phyloP scores from a whole-genome alignment of 257 asterid species.

The Datura wrightii region DNA sequence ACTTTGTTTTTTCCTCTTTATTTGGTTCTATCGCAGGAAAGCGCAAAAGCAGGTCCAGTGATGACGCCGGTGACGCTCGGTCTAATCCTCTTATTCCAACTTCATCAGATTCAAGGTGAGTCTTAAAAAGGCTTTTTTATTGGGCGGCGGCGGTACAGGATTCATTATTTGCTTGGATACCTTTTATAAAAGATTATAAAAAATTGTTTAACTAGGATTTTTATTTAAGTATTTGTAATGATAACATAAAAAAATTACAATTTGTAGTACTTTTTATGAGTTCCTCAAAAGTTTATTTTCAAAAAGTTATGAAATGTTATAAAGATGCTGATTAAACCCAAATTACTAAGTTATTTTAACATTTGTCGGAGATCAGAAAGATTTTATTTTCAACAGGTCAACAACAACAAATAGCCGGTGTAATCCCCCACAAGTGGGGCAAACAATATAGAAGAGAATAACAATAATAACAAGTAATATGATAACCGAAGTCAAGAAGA shows the following conservation, averaged over 20 bases:
- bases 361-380: background rate
- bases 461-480: too few relatives aligned
- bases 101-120: slow-evolving; percentile 68
- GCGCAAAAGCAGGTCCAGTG: slow-evolving; percentile 74
- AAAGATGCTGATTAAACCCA: background rate
- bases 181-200: background rate
- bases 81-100: slow-evolving; percentile 75
- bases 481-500: too few relatives aligned
- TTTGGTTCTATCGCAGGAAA: slow-evolving; percentile 55
- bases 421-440: too few relatives aligned
- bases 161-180: background rate
- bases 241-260: background rate
- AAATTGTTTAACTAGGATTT: background rate
- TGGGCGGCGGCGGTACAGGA: background rate
- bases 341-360: background rate
- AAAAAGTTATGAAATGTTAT: background rate
- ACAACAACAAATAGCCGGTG: too few relatives aligned
- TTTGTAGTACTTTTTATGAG: background rate
- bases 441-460: too few relatives aligned
- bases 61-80: slow-evolving; percentile 50
- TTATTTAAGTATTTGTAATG: background rate
- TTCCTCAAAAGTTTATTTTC: background rate
- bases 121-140: background rate
- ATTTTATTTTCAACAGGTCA: background rate
- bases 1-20: background rate